Evolutionary conservation across 2,329 filamentous ascomycete species (phyloP).

Genomic region (Albifimbria verrucaria): DNA sequence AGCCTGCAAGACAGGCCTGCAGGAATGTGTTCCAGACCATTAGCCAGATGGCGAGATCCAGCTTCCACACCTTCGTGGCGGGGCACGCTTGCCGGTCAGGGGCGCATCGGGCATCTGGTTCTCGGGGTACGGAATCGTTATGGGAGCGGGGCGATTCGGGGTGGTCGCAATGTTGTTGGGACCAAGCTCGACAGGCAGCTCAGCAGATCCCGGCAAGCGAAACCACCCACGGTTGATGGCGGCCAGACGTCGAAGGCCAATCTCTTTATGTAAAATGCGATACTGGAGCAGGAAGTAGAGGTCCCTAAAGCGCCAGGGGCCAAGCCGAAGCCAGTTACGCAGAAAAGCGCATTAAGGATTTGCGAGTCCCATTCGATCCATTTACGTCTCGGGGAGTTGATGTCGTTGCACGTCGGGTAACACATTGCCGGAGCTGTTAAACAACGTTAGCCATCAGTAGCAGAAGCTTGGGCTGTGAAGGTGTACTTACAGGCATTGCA

Average conservation of each 20-base stretch:
- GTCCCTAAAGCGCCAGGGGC: slow-evolving; percentile 81
- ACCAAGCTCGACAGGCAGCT: slow-evolving; percentile 51
- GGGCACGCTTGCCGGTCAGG: slow-evolving; percentile 68
- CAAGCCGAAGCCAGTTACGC: slow-evolving; percentile 79
- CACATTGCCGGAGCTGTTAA: slow-evolving; percentile 64
- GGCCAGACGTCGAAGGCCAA: slow-evolving; percentile 64
- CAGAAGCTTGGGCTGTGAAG: neutral
- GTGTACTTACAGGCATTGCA: slow-evolving; percentile 54
- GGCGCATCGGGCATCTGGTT: slow-evolving; percentile 63
- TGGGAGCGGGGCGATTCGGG: slow-evolving; percentile 32
- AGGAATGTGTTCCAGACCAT: slow-evolving; percentile 78
- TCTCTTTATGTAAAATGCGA: slow-evolving; percentile 48
- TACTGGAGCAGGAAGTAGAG: slow-evolving; percentile 69
- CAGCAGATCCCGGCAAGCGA: slow-evolving; percentile 63
- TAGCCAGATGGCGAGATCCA: slow-evolving; percentile 76
- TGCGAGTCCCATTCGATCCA: slow-evolving; percentile 88
- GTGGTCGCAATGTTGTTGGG: slow-evolving; percentile 47
- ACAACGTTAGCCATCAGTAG: neutral
- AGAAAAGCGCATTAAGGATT: slow-evolving; percentile 77
- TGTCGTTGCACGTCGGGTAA: slow-evolving; percentile 63
- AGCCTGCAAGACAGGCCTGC: slow-evolving; percentile 67
- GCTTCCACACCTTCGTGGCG: slow-evolving; percentile 69
- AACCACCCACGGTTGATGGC: slow-evolving; percentile 77
- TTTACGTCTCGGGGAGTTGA: slow-evolving; percentile 71
- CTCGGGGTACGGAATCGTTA: slow-evolving; percentile 58